Base-by-base conservation (phyloP, 2,329 filamentous ascomycete species). In the Dothistroma pini region DNA sequence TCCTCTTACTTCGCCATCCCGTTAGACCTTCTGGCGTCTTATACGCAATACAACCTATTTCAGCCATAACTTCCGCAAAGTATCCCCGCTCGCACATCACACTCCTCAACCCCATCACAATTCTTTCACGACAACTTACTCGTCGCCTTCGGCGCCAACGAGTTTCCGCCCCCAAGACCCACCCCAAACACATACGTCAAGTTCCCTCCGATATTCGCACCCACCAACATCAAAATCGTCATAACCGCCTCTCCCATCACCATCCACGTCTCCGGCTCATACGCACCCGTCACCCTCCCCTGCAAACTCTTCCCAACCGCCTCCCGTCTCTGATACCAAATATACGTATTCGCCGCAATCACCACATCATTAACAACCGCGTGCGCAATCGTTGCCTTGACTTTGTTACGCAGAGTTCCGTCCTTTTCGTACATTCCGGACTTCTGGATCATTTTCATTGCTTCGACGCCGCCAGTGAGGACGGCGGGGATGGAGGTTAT, bases 181-280 rank as follows among this genome's bases (percentile, higher is more conserved):
- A 81, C 77, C 0, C 79, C 79, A 61, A 78, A 77, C 32, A 76
- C 70, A 65, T 81, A 81, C 5, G 78, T 77, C 62, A 81, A 62
- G 9, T 68, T 69, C 0, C 77, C 79, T 2, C 79, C 79, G 4
- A 80, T 70, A 60, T 77, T 78, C 12, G 77, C 78, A 2, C 72
- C 73, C 60, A 77, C 76, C 47, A 78, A 59, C 4, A 75, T 72
- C 44, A 74, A 62, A 2, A 72, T 65, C 6, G 74, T 72, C 16
- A 78, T 61, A 14, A 74, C 57, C 21, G 70, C 69, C 64, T 76
- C 77, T 0, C 77, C 64, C 16, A 74, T 47, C 0, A 79, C 69
- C 62, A 78, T 78, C 53, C 70, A 72, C 6, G 61, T 65, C 14
- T 63, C 72, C 0, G 77, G 76, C 56, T 70, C 72, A 56, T 77